Conservation (phyloP, 257 asterid species). For the Lavandula angustifolia region DNA sequence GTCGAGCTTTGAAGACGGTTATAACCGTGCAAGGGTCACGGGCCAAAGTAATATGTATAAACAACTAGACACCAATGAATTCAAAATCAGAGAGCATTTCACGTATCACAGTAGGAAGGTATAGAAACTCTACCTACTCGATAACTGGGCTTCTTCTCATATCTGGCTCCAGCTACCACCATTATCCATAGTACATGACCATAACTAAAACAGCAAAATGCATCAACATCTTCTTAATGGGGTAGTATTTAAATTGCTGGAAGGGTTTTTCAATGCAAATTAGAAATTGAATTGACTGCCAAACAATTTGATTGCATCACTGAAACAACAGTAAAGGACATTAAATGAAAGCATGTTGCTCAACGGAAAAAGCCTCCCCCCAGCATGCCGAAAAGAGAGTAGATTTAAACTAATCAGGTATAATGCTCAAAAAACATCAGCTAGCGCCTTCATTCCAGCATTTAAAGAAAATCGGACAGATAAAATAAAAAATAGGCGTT, state of each 20-base stretch:
- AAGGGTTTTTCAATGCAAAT: background rate
- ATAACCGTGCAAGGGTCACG: background rate
- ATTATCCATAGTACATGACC: background rate
- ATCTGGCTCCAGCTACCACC: conserved; percentile 9
- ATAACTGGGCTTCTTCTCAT: background rate
- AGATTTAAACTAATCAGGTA: background rate
- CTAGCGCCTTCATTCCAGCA: background rate
- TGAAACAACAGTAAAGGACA: background rate
- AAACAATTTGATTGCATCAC: conserved; percentile 2
- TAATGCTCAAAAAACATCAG: conserved; percentile 4
- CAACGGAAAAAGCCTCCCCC: background rate
- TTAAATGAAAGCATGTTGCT: background rate
- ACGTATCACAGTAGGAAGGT: conserved; percentile 9
- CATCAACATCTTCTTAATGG: background rate
- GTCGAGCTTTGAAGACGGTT: background rate
- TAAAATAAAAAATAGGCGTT: background rate
- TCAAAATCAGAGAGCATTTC: conserved; percentile 5
- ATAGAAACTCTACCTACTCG: conserved; percentile 11
- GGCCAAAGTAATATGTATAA: background rate
- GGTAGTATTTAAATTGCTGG: background rate
- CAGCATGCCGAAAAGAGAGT: background rate
- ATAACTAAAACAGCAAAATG: background rate
- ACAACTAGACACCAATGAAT: conserved; percentile 13
- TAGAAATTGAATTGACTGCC: background rate
- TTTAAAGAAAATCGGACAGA: conserved; percentile 5